Evolutionary conservation across 768 basidiomycete species (phyloP), one percentile per base, ranked within the genome.

Genomic region (Hortiboletus campestris): DNA sequence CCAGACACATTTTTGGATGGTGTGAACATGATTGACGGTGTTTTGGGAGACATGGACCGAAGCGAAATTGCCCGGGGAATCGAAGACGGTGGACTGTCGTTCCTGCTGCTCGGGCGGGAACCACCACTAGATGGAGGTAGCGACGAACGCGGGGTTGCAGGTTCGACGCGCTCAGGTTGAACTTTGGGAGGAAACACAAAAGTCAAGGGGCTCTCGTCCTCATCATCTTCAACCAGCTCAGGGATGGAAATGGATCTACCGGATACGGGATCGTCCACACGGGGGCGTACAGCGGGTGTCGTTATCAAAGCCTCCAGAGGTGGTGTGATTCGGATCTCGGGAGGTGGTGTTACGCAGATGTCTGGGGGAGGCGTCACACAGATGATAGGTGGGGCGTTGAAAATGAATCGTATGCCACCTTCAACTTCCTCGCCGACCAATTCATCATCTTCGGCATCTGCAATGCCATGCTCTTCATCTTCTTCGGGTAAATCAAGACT

Each of bases 381-480:
- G 55, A 63, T 61, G 41, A 62, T 58, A 40, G 68, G 72, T n/a
- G 89, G 85, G 19, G 84, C 81, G 4, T 81, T 83, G 58, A 91
- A 89, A 4, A 79, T 86, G 61, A 91, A 89, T 57, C 79, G 83
- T 65, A 91, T 88, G 6, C 89, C 89, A 31, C 84, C 78, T 47
- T 80, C 82, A 41, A 82, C 80, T 53, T 67, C 71, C 56, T 86
- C 82, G 31, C 84, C 85, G 51, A 83, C 76, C 61, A 84, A 78
- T 41, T 82, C 79, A 14, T 79, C 79, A 25, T 75, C 75, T 14
- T 78, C 75, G 6, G 63, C 62, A 19, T 67, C 75, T 20, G 64
- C 63, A 63, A 47, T 46, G 6, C 43, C 64, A 6, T 59, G 56
- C 5, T 68, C 66, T 39, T 73, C 71, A 3, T 70, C 66, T 39